phyloP scores from a whole-genome alignment of 306 rosid genomes.

The Vigna radiata region DNA sequence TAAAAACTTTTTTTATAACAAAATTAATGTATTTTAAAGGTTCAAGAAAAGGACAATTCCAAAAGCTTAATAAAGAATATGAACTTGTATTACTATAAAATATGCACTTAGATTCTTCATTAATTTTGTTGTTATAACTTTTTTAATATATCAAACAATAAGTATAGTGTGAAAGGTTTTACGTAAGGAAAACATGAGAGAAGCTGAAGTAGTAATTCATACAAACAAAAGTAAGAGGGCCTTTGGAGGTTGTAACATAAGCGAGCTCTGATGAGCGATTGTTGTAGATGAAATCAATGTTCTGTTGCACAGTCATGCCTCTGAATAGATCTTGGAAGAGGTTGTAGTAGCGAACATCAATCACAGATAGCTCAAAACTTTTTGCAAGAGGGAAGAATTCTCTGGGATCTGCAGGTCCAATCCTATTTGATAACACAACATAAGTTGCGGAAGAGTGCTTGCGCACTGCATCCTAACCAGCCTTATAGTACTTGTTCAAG shows the following conservation, averaged over 20 bases:
- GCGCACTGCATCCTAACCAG: conserved; percentile 66
- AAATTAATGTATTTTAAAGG: no score
- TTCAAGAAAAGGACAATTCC: no score
- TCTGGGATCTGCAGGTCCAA: conserved; percentile 51
- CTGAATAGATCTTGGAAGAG: conserved; percentile 52
- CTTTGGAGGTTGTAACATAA: conserved; percentile 66
- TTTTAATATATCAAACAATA: no score
- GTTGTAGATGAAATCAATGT: conserved; percentile 62
- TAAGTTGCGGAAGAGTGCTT: conserved; percentile 57
- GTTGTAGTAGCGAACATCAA: conserved; percentile 80
- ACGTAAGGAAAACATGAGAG: no score
- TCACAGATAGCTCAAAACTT: conserved; percentile 54
- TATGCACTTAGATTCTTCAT: no score
- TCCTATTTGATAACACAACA: conserved; percentile 67
- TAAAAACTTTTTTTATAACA: no score
- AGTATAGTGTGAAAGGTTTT: no score
- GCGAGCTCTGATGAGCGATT: conserved; percentile 58
- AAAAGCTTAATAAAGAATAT: no score
- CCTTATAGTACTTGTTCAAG: conserved; percentile 65
- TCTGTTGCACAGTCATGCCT: conserved; percentile 57
- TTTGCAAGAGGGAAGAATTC: conserved; percentile 69
- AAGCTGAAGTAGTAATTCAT: no score
- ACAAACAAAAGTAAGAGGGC: conserved; percentile 78
- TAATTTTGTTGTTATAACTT: no score
- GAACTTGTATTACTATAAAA: no score